A percentile compares a stretch with the other conserved stretches of the same genome.
Evolutionary conservation across 345 rosid species (phyloP).

Genomic region (Lumnitzera littorea): DNA sequence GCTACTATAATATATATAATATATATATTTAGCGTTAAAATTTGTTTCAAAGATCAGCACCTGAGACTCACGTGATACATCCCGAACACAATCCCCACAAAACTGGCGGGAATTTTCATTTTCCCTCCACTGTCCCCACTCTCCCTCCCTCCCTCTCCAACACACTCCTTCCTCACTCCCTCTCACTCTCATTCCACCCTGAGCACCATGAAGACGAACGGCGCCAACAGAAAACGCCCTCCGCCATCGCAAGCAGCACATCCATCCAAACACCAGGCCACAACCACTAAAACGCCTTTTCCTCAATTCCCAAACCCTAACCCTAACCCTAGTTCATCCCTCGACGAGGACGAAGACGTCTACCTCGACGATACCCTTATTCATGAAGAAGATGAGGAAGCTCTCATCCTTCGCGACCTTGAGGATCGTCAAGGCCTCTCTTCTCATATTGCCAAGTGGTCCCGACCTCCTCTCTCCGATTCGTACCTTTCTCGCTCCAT

Average conservation of each 20-base stretch:
- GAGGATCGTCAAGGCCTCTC: constrained; percentile 65
- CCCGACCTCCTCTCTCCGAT: constrained; percentile 62
- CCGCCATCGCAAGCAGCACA: constrained; percentile 37
- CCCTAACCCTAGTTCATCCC: constrained; percentile 2
- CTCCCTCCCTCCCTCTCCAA: neutral
- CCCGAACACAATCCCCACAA: neutral
- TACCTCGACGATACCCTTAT: constrained; percentile 69
- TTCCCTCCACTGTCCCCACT: neutral
- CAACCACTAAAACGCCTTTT: constrained; percentile 19
- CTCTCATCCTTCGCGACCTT: constrained; percentile 61
- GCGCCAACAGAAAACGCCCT: constrained; percentile 56
- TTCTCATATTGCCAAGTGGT: constrained; percentile 61
- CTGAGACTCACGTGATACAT: too few species aligned
- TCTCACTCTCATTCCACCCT: neutral
- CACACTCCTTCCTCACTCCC: constrained; percentile 6
- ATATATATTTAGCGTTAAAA: too few species aligned
- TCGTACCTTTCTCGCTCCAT: constrained; percentile 45
- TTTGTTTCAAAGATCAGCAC: too few species aligned
- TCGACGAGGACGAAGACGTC: constrained; percentile 85
- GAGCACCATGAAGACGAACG: constrained; percentile 36
- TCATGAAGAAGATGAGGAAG: constrained; percentile 53
- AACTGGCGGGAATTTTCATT: constrained; percentile 32
- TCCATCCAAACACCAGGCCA: constrained; percentile 44
- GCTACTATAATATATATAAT: too few species aligned
- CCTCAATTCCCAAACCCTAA: constrained; percentile 4